Base-by-base conservation (phyloP, 768 basidiomycete genomes). In the Amyloporia xantha region DNA sequence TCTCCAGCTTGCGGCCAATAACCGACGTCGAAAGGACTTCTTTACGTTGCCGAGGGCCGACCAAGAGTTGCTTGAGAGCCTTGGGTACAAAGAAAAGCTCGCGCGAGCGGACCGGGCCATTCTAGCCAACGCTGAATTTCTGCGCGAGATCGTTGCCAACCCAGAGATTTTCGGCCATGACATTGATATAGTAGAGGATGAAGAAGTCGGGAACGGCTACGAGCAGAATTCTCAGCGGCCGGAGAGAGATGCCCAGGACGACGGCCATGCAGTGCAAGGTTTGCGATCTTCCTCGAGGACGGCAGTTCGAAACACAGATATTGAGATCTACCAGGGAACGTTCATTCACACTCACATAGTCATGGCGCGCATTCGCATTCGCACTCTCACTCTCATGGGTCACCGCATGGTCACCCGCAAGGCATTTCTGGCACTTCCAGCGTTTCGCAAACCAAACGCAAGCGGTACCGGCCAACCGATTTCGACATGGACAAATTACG, bases 401-500 rank as follows among this genome's bases (percentile, higher is more conserved):
- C n/a, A n/a, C n/a, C n/a, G n/a, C n/a, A n/a, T n/a, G 7, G 17
- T 2, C 60, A 66, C 48, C 46, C 61, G 17, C 68, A 64, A 51
- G 52, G 28, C 23, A 25, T 54, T 5, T 58, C 60, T 35, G 47
- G 57, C 4, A 65, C 65, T 45, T 25, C 27, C 39, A 47, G 47
- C 36, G 13, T 41, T 51, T 40, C 56, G 28, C 39, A 62, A 42
- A 41, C 51, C 41, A 59, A 66, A 37, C 65, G 62, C 42, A 51
- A 48, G 25, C 41, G 17, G 17, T 75, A 74, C 55, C 73, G 68
- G 49, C 77, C 82, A 1, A 80, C 77, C 0, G 86, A 90, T 30
- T 77, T 78, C 52, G 86, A 91, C 56, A 86, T 88, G 81, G 91
- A 96, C 62, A 94, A 95, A 61, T 70, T 98, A 35, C 71, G 92